Base-by-base conservation (phyloP, 148 eudicot genomes). In the Rhododendron ovatum region DNA sequence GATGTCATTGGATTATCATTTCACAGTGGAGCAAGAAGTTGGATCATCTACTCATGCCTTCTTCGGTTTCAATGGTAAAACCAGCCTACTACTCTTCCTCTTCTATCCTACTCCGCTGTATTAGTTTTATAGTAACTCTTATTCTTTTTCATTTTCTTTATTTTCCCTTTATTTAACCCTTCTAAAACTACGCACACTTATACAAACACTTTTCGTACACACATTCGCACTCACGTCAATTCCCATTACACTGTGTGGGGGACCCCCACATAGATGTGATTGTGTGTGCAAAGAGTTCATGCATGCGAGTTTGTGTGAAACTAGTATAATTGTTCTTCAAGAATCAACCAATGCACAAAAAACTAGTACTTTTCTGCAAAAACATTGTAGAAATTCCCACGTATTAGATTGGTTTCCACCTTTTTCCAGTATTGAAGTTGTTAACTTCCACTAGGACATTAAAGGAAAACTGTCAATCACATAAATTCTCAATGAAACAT, bases 11-110 rank as follows among this genome's bases (percentile, higher is more conserved):
- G 91, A 95, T 87, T 95, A 93, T 77, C 96, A 93, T 87, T 95
- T 95, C 78, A 93, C 89, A 3, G 96, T 93, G 26, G 98, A 95
- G 85, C 95, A 95, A 90, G 96, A 95, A 93, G 96, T 93, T 22
- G 96, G 98, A 2, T 92, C 96, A 12, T 82, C 90, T 3, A 91
- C 93, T 14, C 85, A 91, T 86, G 92, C 94, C 45, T 95, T 95
- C 85, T 95, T 93, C 74, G 95, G 98, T 83, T 95, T 95, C 89
- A 93, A 95, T 59, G 98, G 98, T 93, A 88, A 6, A 13, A 22
- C 11, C 1, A 4, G 33, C 26, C 75, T 4, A 11, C 37, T 3
- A 26, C 28, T 65, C 30, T 28, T 10, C 33, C 30, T 11, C 15
- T 67, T 26, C 74, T 26, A 67, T 61, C 2, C 18, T 43, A 43